Percentiles rank a stretch among this genome's conserved stretches.
Conservation (phyloP, 345 rosid species). For the Populus deltoides region DNA sequence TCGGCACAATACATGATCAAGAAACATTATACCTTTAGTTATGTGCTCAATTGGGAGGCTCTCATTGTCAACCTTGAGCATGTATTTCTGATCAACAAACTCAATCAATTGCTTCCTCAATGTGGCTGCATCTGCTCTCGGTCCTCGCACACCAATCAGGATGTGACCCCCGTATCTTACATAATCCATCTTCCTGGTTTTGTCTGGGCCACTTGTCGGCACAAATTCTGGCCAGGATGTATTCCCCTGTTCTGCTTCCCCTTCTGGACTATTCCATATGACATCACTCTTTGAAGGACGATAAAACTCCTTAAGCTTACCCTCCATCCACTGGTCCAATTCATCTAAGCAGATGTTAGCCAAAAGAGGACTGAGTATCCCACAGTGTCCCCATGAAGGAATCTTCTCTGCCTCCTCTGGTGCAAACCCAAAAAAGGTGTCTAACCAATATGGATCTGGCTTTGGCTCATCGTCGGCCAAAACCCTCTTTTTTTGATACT, state of each 20-base stretch:
- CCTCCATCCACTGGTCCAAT: conserved; percentile 83
- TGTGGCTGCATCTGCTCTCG: conserved; percentile 90
- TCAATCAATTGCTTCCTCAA: conserved; percentile 90
- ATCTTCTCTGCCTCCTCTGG: conserved; percentile 92
- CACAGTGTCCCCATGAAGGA: conserved; percentile 96
- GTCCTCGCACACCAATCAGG: conserved; percentile 87
- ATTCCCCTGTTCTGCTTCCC: conserved; percentile 89
- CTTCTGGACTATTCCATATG: conserved; percentile 89
- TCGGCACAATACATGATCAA: conserved; percentile 91
- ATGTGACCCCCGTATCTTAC: conserved; percentile 88
- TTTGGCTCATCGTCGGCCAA: conserved; percentile 96
- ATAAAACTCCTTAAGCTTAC: conserved; percentile 83
- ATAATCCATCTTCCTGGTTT: conserved; percentile 87
- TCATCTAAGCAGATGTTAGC: conserved; percentile 90
- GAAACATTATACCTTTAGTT: conserved; percentile 96
- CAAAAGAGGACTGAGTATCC: conserved; percentile 86
- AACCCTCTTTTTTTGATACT: conserved; percentile 89
- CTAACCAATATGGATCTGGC: conserved; percentile 98
- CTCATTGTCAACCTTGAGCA: conserved; percentile 88
- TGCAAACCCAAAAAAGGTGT: conserved; percentile 89
- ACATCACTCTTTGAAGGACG: conserved; percentile 86
- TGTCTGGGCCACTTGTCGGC: conserved; percentile 98
- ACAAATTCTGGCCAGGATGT: conserved; percentile 99
- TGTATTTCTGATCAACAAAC: conserved; percentile 85
- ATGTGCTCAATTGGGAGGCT: conserved; percentile 89